Evolutionary conservation across 2,329 filamentous ascomycete species (phyloP).

Genomic region (Fusarium humuli): DNA sequence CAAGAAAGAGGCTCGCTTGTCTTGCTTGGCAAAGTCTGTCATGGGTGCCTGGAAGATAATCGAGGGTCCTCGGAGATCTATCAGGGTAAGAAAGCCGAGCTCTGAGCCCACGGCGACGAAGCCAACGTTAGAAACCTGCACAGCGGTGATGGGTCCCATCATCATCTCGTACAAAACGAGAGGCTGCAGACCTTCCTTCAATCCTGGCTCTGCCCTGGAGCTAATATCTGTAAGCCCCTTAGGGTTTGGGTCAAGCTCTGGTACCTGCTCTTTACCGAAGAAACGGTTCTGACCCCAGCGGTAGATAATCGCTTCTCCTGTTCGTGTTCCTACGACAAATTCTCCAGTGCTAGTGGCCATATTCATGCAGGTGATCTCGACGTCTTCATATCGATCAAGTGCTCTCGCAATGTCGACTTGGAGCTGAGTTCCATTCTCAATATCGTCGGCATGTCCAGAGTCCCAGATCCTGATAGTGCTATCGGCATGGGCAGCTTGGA

Average conservation of each 20-base stretch:
- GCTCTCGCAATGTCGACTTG: slow-evolving; percentile 90
- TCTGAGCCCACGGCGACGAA: slow-evolving; percentile 91
- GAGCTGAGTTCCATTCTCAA: slow-evolving; percentile 84
- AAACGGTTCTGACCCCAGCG: slow-evolving; percentile 86
- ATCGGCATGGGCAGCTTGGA: slow-evolving; percentile 90
- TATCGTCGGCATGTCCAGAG: slow-evolving; percentile 88
- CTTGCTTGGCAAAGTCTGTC: slow-evolving; percentile 78
- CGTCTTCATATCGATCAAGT: slow-evolving; percentile 79
- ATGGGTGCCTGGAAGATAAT: slow-evolving; percentile 83
- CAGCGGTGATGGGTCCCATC: slow-evolving; percentile 81
- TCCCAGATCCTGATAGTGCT: slow-evolving; percentile 95
- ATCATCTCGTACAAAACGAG: slow-evolving; percentile 84
- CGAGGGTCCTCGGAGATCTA: slow-evolving; percentile 88
- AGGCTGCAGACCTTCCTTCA: slow-evolving; percentile 86
- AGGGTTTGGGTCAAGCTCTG: slow-evolving; percentile 67
- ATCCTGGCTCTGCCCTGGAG: slow-evolving; percentile 73
- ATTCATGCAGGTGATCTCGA: slow-evolving; percentile 83
- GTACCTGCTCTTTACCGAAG: slow-evolving; percentile 70
- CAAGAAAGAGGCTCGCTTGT: slow-evolving; percentile 80
- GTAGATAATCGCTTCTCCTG: slow-evolving; percentile 89
- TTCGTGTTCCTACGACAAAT: slow-evolving; percentile 81
- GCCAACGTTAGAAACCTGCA: slow-evolving; percentile 90
- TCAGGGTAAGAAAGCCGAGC: slow-evolving; percentile 80
- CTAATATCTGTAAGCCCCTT: slow-evolving; percentile 81
- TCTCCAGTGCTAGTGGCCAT: slow-evolving; percentile 86